Base-by-base conservation (phyloP, 2,329 filamentous ascomycete species). In the Fusarium verticillioides region DNA sequence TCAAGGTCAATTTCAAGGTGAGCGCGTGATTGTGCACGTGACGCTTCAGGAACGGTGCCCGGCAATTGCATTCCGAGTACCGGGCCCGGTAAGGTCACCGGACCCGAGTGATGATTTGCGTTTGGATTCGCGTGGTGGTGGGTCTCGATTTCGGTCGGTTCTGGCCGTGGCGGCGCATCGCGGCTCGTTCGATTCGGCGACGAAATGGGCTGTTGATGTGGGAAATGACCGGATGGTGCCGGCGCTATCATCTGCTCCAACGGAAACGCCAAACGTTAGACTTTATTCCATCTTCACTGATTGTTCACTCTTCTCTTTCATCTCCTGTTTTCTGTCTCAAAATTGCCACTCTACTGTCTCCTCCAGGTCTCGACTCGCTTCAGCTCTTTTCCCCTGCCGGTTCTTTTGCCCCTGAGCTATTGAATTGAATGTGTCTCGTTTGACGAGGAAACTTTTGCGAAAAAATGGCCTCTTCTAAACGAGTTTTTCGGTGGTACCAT, bases 171-270 rank as follows among this genome's bases (percentile, higher is more conserved):
- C 69, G 63, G 75, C 63, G 69, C 65, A 70, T 75, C 63, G 64
- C 64, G 63, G 69, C 75, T 78, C 73, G 76, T 76, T 76, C 76
- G 76, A 78, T 77, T 76, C 64, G 68, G 66, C 60, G 74, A 61
- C 39, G 76, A 73, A 78, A 76, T 78, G 76, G 76, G 75, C 76
- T 78, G 76, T 78, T 78, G 75, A 62, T 69, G 65, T 61, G 72
- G 75, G 50, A 70, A 69, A 53, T 76, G 74, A n/a, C 62, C 68
- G 72, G 74, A 72, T 74, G 72, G 72, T 68, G 72, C 64, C 58
- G 72, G 68, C 67, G 73, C 70, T 61, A 75, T 75, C 73, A 75
- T 75, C 73, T 75, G 70, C 54, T 74, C 67, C 69, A 67, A 58
- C 61, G 46, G 49, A 63, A 60, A 74, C 50, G 46, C 42, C 68